These are phyloP conservation scores for Lolium perenne DNA, from an alignment of 176 grass and related monocot genomes.

Conservation along the genomic window DNA sequence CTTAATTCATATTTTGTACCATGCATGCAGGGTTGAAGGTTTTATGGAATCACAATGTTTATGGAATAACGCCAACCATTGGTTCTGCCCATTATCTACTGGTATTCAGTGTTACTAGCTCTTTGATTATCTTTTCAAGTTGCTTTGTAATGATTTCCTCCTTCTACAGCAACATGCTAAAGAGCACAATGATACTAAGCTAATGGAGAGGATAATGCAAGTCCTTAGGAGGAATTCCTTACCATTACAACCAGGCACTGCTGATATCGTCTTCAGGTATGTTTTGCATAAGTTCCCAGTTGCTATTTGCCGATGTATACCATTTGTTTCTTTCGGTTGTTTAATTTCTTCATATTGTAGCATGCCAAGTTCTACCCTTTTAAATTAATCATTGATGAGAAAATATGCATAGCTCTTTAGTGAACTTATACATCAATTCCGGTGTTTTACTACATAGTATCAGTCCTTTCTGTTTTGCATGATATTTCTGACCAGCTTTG, in stretches of 20 bases:
- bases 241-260: conserved; percentile 83
- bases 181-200: conserved; percentile 69
- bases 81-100: conserved; percentile 98
- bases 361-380: background rate
- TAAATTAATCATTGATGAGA: conserved; percentile 11
- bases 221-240: conserved; percentile 64
- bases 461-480: conserved; percentile 11
- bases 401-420: background rate
- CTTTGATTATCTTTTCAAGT: conserved; percentile 36
- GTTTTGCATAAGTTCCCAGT: background rate
- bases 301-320: conserved; percentile 6
- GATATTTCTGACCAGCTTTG: conserved; percentile 6
- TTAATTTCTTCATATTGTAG: background rate
- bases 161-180: conserved; percentile 85
- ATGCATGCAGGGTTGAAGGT: conserved; percentile 73
- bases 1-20: conserved; percentile 28
- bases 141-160: conserved; percentile 44
- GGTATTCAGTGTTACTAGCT: conserved; percentile 57
- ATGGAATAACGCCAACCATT: conserved; percentile 89
- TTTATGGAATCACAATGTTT: conserved; percentile 92
- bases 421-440: conserved; percentile 18
- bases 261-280: conserved; percentile 87
- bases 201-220: conserved; percentile 73
- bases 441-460: background rate
- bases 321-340: background rate